Percentiles rank a stretch among this genome's conserved stretches.
Evolutionary conservation across 257 asterid species (phyloP).

Genomic region (Salvia miltiorrhiza): DNA sequence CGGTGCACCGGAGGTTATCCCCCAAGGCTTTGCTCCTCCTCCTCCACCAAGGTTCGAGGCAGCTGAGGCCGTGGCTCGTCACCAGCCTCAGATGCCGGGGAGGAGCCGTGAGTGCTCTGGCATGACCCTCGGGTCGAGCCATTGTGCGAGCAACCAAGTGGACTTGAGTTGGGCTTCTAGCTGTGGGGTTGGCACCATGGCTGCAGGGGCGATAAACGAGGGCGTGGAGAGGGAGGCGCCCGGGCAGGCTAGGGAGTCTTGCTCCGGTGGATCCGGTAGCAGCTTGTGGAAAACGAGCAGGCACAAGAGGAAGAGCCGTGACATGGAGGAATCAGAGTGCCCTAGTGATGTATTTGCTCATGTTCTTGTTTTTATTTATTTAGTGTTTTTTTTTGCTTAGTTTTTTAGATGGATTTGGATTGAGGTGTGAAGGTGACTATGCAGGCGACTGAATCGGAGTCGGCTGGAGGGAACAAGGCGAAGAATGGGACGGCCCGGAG

Average conservation of each 20-base stretch:
- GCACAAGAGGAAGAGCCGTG: conserved; percentile 61
- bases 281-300: conserved; percentile 43
- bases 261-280: conserved; percentile 68
- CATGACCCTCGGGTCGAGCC: conserved; percentile 65
- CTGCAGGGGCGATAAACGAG: conserved; percentile 30
- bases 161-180: conserved; percentile 46
- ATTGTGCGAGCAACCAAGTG: conserved; percentile 70
- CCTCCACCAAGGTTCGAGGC: conserved; percentile 47
- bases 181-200: conserved; percentile 27
- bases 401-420: not conserved
- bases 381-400: not conserved
- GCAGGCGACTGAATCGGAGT: conserved; percentile 66
- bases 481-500: conserved; percentile 54
- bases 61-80: conserved; percentile 6
- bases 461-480: conserved; percentile 52
- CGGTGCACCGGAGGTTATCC: conserved; percentile 16
- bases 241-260: conserved; percentile 45
- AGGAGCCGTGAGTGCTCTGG: conserved; percentile 38
- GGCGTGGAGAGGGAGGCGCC: conserved; percentile 36
- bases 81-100: too few species aligned
- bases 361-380: not conserved
- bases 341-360: conserved; percentile 60
- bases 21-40: conserved; percentile 20
- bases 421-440: not conserved
- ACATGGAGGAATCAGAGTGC: conserved; percentile 61